Conservation (phyloP, 352 stramenopile genomes). For the Phytophthora hybrid region DNA sequence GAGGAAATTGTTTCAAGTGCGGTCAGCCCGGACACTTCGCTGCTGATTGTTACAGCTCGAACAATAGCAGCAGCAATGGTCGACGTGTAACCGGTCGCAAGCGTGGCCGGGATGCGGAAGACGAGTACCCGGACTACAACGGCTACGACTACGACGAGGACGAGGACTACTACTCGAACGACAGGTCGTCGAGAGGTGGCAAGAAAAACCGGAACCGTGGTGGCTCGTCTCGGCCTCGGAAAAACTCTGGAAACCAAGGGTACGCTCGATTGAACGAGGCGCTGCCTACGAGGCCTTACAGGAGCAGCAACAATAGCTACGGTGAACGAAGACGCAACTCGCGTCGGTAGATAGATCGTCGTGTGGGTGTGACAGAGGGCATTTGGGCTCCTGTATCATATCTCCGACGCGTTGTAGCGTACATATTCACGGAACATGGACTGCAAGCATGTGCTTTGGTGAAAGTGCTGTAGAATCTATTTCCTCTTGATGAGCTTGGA, state of each 20-base stretch:
- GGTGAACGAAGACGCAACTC: slow-evolving; percentile 36
- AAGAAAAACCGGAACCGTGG: slow-evolving; percentile 32
- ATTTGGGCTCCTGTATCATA: not conserved
- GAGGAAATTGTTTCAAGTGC: slow-evolving; percentile 65
- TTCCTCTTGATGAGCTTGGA: slow-evolving; percentile 52
- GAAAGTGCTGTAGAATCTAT: slow-evolving; percentile 35
- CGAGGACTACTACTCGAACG: slow-evolving; percentile 48
- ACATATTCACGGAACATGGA: slow-evolving; percentile 6
- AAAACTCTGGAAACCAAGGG: slow-evolving; percentile 31
- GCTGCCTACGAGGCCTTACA: slow-evolving; percentile 43
- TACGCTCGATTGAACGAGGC: slow-evolving; percentile 46
- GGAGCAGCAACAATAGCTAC: slow-evolving; percentile 33
- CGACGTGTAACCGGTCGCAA: slow-evolving; percentile 53
- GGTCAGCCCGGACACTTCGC: slow-evolving; percentile 58
- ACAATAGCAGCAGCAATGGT: slow-evolving; percentile 25
- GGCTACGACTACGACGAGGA: slow-evolving; percentile 48
- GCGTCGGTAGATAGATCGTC: slow-evolving; percentile 31
- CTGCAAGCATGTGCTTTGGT: slow-evolving; percentile 7
- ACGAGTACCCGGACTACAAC: slow-evolving; percentile 60
- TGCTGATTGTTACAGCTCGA: slow-evolving; percentile 48
- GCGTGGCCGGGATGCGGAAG: slow-evolving; percentile 50
- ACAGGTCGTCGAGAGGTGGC: slow-evolving; percentile 34
- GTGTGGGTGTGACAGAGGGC: slow-evolving; percentile 4
- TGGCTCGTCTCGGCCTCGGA: slow-evolving; percentile 33
- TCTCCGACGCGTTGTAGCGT: slow-evolving; percentile 18